Percentiles rank a stretch among this genome's conserved stretches.
Conservation (phyloP, 208 protist species). For the Crithidia mellificae region DNA sequence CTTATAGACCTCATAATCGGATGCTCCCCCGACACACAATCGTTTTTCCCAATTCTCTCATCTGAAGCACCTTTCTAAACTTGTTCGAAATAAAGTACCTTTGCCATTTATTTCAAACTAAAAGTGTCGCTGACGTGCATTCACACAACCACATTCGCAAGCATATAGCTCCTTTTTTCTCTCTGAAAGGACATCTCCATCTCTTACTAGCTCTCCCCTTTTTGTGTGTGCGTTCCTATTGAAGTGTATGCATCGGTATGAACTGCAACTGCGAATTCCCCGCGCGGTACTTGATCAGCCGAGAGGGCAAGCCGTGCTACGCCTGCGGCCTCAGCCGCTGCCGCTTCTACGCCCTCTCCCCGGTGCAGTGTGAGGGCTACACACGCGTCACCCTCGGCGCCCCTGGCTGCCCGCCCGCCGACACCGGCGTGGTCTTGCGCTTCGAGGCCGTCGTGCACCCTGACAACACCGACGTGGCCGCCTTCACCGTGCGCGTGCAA, state of each 20-base stretch:
- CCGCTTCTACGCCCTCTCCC: constrained; percentile 57
- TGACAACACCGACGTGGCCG: constrained; percentile 31
- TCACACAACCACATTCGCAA: too few species aligned
- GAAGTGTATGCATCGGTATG: constrained; percentile 37
- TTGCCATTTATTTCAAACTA: too few species aligned
- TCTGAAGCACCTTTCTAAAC: too few species aligned
- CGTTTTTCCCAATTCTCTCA: too few species aligned
- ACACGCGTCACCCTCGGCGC: constrained; percentile 48
- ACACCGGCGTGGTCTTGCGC: constrained; percentile 49
- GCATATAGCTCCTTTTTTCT: too few species aligned
- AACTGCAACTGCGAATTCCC: constrained; percentile 70
- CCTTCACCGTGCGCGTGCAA: constrained; percentile 35
- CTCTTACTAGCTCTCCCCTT: background rate
- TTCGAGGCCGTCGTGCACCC: constrained; percentile 79
- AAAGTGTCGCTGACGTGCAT: too few species aligned
- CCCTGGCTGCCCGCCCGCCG: constrained; percentile 23
- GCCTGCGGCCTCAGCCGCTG: constrained; percentile 59
- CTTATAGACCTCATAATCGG: too few species aligned
- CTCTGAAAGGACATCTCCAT: too few species aligned
- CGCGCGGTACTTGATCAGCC: constrained; percentile 43
- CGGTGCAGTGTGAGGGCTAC: constrained; percentile 70
- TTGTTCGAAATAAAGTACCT: too few species aligned
- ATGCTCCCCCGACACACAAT: too few species aligned
- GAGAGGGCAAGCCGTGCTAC: constrained; percentile 62
- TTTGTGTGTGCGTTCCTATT: background rate